Base-by-base conservation (phyloP, 1,139 yeast species). In the Nakaseomyces uthaithaninus region DNA sequence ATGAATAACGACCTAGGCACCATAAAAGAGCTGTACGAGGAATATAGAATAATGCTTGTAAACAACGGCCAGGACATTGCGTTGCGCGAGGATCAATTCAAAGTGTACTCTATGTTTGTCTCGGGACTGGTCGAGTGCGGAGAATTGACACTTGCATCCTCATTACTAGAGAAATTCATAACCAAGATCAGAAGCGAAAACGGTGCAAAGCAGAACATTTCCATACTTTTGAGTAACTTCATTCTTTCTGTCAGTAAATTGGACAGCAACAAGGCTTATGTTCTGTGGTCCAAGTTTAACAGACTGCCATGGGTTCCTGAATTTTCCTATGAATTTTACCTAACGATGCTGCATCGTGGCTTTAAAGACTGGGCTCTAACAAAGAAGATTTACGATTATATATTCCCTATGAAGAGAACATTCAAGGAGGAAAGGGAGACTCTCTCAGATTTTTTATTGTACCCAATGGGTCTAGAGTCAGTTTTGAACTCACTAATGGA, bases 111-210 rank as follows among this genome's bases (percentile, higher is more conserved):
- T 1, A 58, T 66, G 34, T 57, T 77, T 45, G 65, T 80, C 27
- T 67, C 75, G 33, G 66, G 79, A 1, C 63, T 80, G 42, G 66
- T 76, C 7, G 62, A 64, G 43, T 72, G 74, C 36, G 70, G 69
- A 34, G 73, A 77, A 48, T 49, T 68, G 31, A 63, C 66, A 3
- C 51, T 69, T 27, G 79, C 86, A 1, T 69, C 80, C 0, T 67
- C 71, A 46, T 69, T 79, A 42, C 62, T 81, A 51, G 83, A 80
- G 42, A 57, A 54, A 41, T 46, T 64, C 3, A 48, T 65, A 37
- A 51, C 57, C 2, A 62, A 65, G 27, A 55, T 65, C 34, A 60
- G 56, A 44, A 50, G 50, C 31, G 57, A 52, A 37, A 52, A 56
- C 27, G 62, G 63, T 20, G 51, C 54, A 20, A 55, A 54, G 27